phyloP scores from a whole-genome alignment of 768 basidiomycete genomes.

The Naganishia antarctica region DNA sequence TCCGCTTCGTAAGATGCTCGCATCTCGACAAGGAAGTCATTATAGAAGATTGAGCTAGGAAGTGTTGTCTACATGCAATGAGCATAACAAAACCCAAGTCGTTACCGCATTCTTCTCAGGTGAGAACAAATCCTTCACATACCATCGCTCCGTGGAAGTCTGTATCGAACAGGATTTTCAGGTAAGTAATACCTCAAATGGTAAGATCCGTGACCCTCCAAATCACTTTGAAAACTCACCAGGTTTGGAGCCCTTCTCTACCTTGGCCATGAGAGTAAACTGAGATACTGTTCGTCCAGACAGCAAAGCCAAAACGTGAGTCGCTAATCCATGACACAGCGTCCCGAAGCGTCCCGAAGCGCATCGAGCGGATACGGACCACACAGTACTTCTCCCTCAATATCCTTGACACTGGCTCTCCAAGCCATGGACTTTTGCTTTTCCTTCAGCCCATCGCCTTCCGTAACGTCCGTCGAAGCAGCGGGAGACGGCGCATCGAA shows the following conservation, averaged over 20 bases:
- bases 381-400: slow-evolving; percentile 84
- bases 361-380: slow-evolving; percentile 49
- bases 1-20: slow-evolving; percentile 63
- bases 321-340: too few relatives aligned
- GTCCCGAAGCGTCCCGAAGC: not conserved
- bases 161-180: slow-evolving; percentile 58
- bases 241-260: slow-evolving; percentile 62
- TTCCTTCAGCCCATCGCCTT: slow-evolving; percentile 42
- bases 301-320: too few relatives aligned
- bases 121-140: slow-evolving; percentile 31
- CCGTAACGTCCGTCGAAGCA: slow-evolving; percentile 24
- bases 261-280: slow-evolving; percentile 83
- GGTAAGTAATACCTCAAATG: too few relatives aligned
- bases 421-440: slow-evolving; percentile 57
- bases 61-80: not conserved
- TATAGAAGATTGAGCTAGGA: slow-evolving; percentile 57
- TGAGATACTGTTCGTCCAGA: slow-evolving; percentile 68
- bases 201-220: too few relatives aligned
- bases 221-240: slow-evolving; percentile 26
- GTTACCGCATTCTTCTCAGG: too few relatives aligned
- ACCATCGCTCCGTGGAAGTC: slow-evolving; percentile 95
- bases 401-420: slow-evolving; percentile 81
- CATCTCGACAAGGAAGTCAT: slow-evolving; percentile 66
- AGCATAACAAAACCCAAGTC: not conserved
- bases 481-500: slow-evolving; percentile 53